Percentiles rank a stretch among this genome's conserved stretches.
These are phyloP conservation scores for Andrographis paniculata DNA, from an alignment of 305 asterid genomes.

Conservation along the genomic window DNA sequence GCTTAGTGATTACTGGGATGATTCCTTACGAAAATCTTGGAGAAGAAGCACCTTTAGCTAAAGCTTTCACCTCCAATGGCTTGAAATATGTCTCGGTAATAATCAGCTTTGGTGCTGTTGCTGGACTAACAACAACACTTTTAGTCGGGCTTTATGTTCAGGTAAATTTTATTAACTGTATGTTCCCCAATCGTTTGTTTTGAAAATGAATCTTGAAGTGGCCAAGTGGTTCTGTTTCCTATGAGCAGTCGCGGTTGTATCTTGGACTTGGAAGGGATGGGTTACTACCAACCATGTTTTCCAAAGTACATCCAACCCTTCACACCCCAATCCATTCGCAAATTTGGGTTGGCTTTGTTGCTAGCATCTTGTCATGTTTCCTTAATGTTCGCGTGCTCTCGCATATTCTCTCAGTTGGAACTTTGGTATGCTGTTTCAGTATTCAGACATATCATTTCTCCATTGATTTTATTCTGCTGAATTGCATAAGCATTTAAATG, in stretches of 20 bases:
- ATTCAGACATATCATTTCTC: too few species aligned
- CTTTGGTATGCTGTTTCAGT: slow-evolving; percentile 40
- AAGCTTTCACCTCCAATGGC: slow-evolving; percentile 68
- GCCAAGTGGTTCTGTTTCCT: slow-evolving; percentile 4
- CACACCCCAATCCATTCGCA: slow-evolving; percentile 91
- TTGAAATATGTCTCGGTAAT: slow-evolving; percentile 28
- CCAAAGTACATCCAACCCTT: slow-evolving; percentile 63
- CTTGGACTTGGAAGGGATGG: slow-evolving; percentile 99
- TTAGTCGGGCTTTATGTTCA: slow-evolving; percentile 93
- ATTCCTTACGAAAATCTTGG: slow-evolving; percentile 80
- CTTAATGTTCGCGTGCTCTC: slow-evolving; percentile 48
- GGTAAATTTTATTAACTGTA: slow-evolving; percentile 28
- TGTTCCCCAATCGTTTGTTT: too few species aligned
- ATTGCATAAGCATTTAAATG: too few species aligned
- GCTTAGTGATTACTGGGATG: slow-evolving; percentile 96
- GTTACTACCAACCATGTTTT: slow-evolving; percentile 66
- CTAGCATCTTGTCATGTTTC: slow-evolving; percentile 62
- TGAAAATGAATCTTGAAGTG: background rate
- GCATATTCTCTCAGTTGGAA: slow-evolving; percentile 59
- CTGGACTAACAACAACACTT: slow-evolving; percentile 71
- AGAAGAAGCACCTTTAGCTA: slow-evolving; percentile 87
- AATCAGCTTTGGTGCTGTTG: slow-evolving; percentile 43
- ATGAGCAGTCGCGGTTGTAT: slow-evolving; percentile 74
- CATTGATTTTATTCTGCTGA: slow-evolving; percentile 8
- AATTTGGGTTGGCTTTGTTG: slow-evolving; percentile 86